Base-by-base conservation (phyloP, 768 basidiomycete species). In the Trametes gibbosa region DNA sequence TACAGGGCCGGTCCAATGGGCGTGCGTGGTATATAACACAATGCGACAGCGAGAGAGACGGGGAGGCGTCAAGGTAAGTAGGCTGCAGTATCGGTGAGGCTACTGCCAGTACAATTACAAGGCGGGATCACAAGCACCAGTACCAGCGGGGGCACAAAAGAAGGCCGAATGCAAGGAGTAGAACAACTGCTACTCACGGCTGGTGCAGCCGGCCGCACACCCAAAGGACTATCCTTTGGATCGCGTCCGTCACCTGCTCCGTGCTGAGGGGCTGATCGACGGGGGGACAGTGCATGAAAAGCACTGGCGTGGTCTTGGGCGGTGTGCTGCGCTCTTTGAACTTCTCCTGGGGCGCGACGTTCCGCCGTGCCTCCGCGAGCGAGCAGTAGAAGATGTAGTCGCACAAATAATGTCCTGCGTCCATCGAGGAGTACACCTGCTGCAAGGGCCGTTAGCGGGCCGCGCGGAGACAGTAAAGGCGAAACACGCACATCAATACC, bases 371-470 rank as follows among this genome's bases (percentile, higher is more conserved):
- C 68, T 89, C 88, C 5, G 87, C 86, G 25, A 90, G 78, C 10
- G 87, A 89, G 67, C 86, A 86, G 66, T 87, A 91, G 69, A 86
- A 89, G 59, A 86, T 81, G 70, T 86, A 90, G 73, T 90, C 89
- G 68, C 85, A 88, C 12, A 90, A 72, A 69, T 84, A 91, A 68
- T 87, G 86, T 0, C 88, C 89, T 16, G 87, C 85, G 67, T 90
- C 89, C 78, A 85, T 81, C 2, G 88, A 89, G 19, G 85, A 79
- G 68, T 85, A 84, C 21, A 89, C 84, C 73, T 85, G 79, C 85
- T 89, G 65, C 49, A 49, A 3, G 24, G 34, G 5, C 42, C 23
- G 46, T 53, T 43, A 46, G 25, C 19, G 16, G 32, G 23, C 49
- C 25, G 48, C 50, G 21, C 19, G 13, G 21, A 23, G 10, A 50